phyloP scores from a whole-genome alignment of 2,329 filamentous ascomycete genomes.

The Juglanconis oblonga region DNA sequence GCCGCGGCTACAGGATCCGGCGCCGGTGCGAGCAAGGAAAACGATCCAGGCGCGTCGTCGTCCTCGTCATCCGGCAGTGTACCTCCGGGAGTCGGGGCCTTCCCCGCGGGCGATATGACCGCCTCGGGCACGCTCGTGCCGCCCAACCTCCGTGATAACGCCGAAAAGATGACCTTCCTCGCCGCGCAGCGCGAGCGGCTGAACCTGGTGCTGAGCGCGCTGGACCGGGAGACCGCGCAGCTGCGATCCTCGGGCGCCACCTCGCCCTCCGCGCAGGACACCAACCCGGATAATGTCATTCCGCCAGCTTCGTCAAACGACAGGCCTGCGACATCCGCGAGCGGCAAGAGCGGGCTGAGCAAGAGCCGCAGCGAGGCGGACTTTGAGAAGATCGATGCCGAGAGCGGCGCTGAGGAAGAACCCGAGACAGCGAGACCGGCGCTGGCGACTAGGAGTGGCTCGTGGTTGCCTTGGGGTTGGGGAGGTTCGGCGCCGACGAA shows the following conservation, averaged over 20 bases:
- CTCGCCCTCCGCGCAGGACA: background rate
- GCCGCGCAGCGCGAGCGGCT: constrained; percentile 76
- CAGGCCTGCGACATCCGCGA: constrained; percentile 41
- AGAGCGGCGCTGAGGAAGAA: constrained; percentile 58
- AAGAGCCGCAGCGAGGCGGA: constrained; percentile 85
- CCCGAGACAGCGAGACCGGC: constrained; percentile 22
- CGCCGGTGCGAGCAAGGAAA: constrained; percentile 32
- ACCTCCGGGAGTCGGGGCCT: constrained; percentile 27
- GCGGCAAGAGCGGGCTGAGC: constrained; percentile 56
- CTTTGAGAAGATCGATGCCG: constrained; percentile 83
- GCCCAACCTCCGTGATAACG: constrained; percentile 58
- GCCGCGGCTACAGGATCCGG: constrained; percentile 48
- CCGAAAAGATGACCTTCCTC: constrained; percentile 72
- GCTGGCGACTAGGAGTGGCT: constrained; percentile 28
- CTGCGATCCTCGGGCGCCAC: constrained; percentile 37
- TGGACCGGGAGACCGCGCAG: constrained; percentile 74
- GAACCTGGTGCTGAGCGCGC: constrained; percentile 68
- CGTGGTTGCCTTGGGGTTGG: constrained; percentile 51
- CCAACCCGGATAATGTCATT: background rate
- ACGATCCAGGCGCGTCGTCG: constrained; percentile 20
- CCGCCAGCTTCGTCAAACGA: constrained; percentile 23
- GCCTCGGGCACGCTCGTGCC: constrained; percentile 66
- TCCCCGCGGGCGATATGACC: constrained; percentile 33
- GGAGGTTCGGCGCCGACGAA: constrained; percentile 22
- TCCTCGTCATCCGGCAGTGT: constrained; percentile 24